Percentiles rank a stretch among this genome's conserved stretches.
phyloP scores from a whole-genome alignment of 2,329 filamentous ascomycete species.

The Ophiostoma perfectum region DNA sequence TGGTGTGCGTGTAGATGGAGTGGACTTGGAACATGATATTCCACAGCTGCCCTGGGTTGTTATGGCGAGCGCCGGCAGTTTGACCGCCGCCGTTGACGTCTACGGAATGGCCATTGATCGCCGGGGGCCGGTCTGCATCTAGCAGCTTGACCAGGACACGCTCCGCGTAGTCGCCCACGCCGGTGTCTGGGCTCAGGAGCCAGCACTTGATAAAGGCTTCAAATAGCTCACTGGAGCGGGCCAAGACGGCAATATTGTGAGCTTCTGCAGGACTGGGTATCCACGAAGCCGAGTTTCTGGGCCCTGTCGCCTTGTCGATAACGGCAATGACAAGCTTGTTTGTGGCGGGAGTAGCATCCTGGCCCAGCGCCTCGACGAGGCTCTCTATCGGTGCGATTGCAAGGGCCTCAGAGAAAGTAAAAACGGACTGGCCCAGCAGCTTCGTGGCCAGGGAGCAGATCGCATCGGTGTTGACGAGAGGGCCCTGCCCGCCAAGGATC shows the following conservation, averaged over 20 bases:
- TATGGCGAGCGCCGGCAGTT: neutral
- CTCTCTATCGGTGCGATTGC: conserved; percentile 47
- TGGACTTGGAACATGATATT: neutral
- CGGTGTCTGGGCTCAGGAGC: conserved; percentile 49
- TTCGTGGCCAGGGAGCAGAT: conserved; percentile 51
- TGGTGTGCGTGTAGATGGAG: neutral
- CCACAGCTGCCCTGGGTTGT: neutral
- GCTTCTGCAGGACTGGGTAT: conserved; percentile 28
- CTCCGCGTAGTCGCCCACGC: conserved; percentile 50
- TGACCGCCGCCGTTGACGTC: too few relatives aligned
- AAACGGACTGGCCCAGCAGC: conserved; percentile 43
- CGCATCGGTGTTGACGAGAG: conserved; percentile 29
- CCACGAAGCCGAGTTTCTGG: conserved; percentile 46
- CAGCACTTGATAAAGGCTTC: conserved; percentile 46
- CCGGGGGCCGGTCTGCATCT: conserved; percentile 47
- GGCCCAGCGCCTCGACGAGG: conserved; percentile 48
- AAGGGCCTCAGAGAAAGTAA: conserved; percentile 48
- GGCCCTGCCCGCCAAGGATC: conserved; percentile 35
- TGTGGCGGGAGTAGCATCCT: conserved; percentile 50
- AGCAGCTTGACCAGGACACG: conserved; percentile 50
- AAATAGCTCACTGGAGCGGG: conserved; percentile 34
- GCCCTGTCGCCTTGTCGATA: conserved; percentile 49
- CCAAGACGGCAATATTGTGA: neutral
- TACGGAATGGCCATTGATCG: too few relatives aligned
- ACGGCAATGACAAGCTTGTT: conserved; percentile 55